Percentiles rank a stretch among this genome's conserved stretches.
Evolutionary conservation across 306 rosid genomes (phyloP).

Genomic region (Fagus sylvatica): DNA sequence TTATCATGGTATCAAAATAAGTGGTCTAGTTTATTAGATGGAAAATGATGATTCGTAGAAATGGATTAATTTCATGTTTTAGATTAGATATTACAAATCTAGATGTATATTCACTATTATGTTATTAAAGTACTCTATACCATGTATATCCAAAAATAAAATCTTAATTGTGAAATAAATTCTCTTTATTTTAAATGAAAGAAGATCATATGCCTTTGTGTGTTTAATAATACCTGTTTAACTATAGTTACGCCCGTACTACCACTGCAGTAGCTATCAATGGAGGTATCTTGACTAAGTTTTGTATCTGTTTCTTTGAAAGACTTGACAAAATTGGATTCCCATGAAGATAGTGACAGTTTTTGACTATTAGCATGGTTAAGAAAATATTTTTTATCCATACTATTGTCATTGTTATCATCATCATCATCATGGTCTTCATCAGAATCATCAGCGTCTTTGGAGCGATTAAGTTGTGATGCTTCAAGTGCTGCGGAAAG

Average conservation of each 20-base stretch:
- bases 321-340: conserved; percentile 59
- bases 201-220: no score
- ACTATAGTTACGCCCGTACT: conserved; percentile 76
- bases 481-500: conserved; percentile 60
- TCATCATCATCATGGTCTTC: conserved; percentile 4
- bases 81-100: no score
- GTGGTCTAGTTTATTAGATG: no score
- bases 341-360: conserved; percentile 67
- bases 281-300: conserved; percentile 52
- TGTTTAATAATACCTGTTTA: conserved; percentile 61
- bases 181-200: no score
- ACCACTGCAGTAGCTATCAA: conserved; percentile 85
- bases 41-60: no score
- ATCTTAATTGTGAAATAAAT: no score
- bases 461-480: conserved; percentile 37
- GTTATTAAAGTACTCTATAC: no score
- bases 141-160: no score
- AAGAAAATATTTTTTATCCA: not conserved
- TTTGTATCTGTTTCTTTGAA: conserved; percentile 66
- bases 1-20: no score
- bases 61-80: no score
- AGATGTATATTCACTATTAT: no score
- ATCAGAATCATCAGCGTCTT: conserved; percentile 26
- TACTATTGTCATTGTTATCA: not conserved
- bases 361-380: not conserved